Percentiles rank a stretch among this genome's conserved stretches.
Evolutionary conservation across 2,329 filamentous ascomycete species (phyloP).

Genomic region (Thelonectria olida): DNA sequence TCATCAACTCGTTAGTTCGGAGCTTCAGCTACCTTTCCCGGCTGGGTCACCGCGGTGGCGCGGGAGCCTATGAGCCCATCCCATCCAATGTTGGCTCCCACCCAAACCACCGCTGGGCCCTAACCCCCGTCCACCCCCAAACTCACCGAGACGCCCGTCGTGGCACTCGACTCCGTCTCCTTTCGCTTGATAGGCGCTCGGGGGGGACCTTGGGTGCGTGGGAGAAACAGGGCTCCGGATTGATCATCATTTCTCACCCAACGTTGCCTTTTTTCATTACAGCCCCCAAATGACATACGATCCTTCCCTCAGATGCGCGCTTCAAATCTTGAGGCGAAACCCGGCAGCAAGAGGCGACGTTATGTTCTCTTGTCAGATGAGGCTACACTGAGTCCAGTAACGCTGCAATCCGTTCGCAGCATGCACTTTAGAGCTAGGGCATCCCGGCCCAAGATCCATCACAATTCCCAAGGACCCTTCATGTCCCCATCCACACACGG

Average conservation of each 20-base stretch:
- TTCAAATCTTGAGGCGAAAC: slow-evolving; percentile 18
- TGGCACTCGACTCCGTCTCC: slow-evolving; percentile 23
- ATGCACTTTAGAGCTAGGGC: slow-evolving; percentile 19
- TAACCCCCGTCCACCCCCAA: slow-evolving; percentile 28
- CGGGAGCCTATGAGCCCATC: slow-evolving; percentile 31
- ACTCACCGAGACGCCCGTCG: slow-evolving; percentile 38
- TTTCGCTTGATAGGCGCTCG: slow-evolving; percentile 27
- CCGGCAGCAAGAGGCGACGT: slow-evolving; percentile 9
- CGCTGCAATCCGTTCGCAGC: slow-evolving; percentile 33
- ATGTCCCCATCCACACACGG: slow-evolving; percentile 16
- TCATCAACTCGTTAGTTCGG: too few species aligned
- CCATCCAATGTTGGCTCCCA: slow-evolving; percentile 20
- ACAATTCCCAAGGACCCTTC: neutral
- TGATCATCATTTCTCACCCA: slow-evolving; percentile 22
- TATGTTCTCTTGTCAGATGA: neutral
- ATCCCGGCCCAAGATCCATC: slow-evolving; percentile 23
- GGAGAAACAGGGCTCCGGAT: slow-evolving; percentile 11
- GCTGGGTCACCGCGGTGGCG: slow-evolving; percentile 35
- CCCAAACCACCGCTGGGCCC: slow-evolving; percentile 18
- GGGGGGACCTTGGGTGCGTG: slow-evolving; percentile 9
- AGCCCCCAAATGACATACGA: slow-evolving; percentile 34
- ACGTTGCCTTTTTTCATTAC: slow-evolving; percentile 16
- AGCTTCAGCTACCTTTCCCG: slow-evolving; percentile 22
- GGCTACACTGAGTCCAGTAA: slow-evolving; percentile 14
- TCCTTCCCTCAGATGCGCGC: slow-evolving; percentile 14